These are phyloP conservation scores for Penicillium daleae DNA, from an alignment of 495 filamentous ascomycete genomes.

Conservation along the genomic window DNA sequence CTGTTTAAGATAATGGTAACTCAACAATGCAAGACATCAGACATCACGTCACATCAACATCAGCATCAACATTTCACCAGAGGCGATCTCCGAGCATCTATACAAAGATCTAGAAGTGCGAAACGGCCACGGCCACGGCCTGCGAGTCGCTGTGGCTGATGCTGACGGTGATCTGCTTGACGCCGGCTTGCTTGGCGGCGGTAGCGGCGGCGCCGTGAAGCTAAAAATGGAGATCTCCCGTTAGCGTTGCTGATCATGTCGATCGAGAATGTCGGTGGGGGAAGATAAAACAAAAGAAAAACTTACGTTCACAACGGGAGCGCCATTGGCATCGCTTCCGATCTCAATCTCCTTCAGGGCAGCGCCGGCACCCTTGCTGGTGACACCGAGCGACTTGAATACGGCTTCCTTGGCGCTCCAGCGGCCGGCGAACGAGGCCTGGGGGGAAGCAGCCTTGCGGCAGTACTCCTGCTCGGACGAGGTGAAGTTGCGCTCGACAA, in stretches of 20 bases:
- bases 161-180: slow-evolving; percentile 86
- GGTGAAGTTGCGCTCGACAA: slow-evolving; percentile 95
- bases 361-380: slow-evolving; percentile 84
- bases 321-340: slow-evolving; percentile 73
- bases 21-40: slow-evolving; percentile 6
- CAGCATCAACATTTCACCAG: slow-evolving; percentile 2
- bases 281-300: slow-evolving; percentile 7
- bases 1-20: background rate
- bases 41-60: slow-evolving; percentile 4
- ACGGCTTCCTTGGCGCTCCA: slow-evolving; percentile 99
- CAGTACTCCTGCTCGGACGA: slow-evolving; percentile 81
- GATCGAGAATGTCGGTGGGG: background rate
- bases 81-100: background rate
- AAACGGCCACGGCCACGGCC: slow-evolving; percentile 88
- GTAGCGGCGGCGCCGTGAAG: slow-evolving; percentile 81
- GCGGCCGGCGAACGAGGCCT: slow-evolving; percentile 85
- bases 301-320: slow-evolving; percentile 83
- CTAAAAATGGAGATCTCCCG: slow-evolving; percentile 48
- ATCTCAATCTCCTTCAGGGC: slow-evolving; percentile 96
- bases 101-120: slow-evolving; percentile 52
- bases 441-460: slow-evolving; percentile 71
- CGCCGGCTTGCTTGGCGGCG: slow-evolving; percentile 79
- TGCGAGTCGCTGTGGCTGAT: slow-evolving; percentile 94
- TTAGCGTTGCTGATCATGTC: slow-evolving; percentile 27
- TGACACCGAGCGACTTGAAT: slow-evolving; percentile 95